Evolutionary conservation across 164 flowering plant species (phyloP).

Genomic region (Euptelea pleiosperma): DNA sequence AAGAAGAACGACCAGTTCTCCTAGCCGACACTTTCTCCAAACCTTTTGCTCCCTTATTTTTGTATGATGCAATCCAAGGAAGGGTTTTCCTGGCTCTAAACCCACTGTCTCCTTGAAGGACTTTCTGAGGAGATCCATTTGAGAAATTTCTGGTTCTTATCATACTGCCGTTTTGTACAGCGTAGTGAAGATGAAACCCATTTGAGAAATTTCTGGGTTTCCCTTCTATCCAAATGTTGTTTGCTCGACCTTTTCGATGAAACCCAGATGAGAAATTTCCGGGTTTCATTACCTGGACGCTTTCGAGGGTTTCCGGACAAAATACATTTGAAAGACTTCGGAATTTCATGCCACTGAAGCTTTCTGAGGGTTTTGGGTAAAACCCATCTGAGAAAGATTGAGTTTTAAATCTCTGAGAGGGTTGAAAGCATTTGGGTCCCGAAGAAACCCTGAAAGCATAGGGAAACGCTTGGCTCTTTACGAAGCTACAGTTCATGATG

Average conservation of each 20-base stretch:
- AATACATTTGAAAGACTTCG: slow-evolving; percentile 12
- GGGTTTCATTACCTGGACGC: slow-evolving; percentile 2
- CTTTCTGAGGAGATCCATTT: slow-evolving; percentile 25
- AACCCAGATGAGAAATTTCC: slow-evolving; percentile 13
- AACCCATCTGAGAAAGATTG: slow-evolving; percentile 28
- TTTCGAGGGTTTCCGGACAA: background rate
- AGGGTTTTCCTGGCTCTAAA: slow-evolving; percentile 27
- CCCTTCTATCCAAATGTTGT: background rate
- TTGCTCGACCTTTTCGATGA: slow-evolving; percentile 1
- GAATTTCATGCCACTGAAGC: slow-evolving; percentile 13
- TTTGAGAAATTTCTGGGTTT: slow-evolving; percentile 22
- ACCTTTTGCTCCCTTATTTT: slow-evolving; percentile 28
- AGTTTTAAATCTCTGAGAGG: slow-evolving; percentile 20
- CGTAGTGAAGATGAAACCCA: slow-evolving; percentile 12
- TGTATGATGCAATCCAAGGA: slow-evolving; percentile 56
- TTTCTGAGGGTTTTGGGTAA: slow-evolving; percentile 25
- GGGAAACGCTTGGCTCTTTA: slow-evolving; percentile 45
- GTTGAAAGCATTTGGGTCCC: slow-evolving; percentile 25
- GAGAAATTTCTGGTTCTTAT: slow-evolving; percentile 37
- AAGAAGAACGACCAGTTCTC: slow-evolving; percentile 34
- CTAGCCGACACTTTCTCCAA: slow-evolving; percentile 14
- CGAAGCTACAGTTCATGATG: slow-evolving; percentile 46
- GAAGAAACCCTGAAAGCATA: slow-evolving; percentile 49
- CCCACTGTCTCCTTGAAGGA: slow-evolving; percentile 18
- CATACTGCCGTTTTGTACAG: background rate